phyloP scores from a whole-genome alignment of 2,329 filamentous ascomycete genomes.

The Hymenoscyphus albidus region DNA sequence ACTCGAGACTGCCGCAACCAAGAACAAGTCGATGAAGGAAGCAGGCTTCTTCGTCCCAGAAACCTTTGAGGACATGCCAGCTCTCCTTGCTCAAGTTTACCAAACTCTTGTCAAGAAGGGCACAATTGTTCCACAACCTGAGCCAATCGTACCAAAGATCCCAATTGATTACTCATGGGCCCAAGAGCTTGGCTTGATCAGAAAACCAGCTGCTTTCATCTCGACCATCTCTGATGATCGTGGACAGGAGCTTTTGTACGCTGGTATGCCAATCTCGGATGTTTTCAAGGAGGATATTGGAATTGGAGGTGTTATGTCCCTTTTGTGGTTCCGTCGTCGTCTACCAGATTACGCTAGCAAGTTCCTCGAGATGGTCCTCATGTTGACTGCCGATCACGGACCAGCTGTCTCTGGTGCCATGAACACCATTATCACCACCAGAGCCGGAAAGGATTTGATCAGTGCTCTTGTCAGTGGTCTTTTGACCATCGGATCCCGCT shows the following conservation, averaged over 20 bases:
- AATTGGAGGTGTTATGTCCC: slow-evolving; percentile 99
- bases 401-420: slow-evolving; percentile 98
- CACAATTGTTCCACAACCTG: slow-evolving; percentile 77
- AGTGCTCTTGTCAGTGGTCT: slow-evolving; percentile 93
- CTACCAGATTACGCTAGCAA: slow-evolving; percentile 95
- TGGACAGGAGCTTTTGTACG: slow-evolving; percentile 98
- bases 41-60: slow-evolving; percentile 92
- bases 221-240: slow-evolving; percentile 99
- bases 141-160: slow-evolving; percentile 96
- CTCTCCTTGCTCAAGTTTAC: slow-evolving; percentile 75
- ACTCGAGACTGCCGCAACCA: slow-evolving; percentile 91
- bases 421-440: slow-evolving; percentile 99
- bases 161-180: slow-evolving; percentile 99
- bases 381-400: slow-evolving; percentile 99
- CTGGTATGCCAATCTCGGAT: slow-evolving; percentile 99
- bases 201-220: slow-evolving; percentile 99
- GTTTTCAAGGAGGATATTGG: slow-evolving; percentile 99
- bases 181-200: slow-evolving; percentile 97
- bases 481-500: slow-evolving; percentile 94
- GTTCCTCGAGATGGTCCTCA: slow-evolving; percentile 99
- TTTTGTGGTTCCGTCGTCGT: slow-evolving; percentile 98
- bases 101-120: slow-evolving; percentile 81
- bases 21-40: slow-evolving; percentile 96
- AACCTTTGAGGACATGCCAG: slow-evolving; percentile 94
- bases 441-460: slow-evolving; percentile 98